Base-by-base conservation (phyloP, 768 basidiomycete genomes). In the Rhodotorula kratochvilovae region DNA sequence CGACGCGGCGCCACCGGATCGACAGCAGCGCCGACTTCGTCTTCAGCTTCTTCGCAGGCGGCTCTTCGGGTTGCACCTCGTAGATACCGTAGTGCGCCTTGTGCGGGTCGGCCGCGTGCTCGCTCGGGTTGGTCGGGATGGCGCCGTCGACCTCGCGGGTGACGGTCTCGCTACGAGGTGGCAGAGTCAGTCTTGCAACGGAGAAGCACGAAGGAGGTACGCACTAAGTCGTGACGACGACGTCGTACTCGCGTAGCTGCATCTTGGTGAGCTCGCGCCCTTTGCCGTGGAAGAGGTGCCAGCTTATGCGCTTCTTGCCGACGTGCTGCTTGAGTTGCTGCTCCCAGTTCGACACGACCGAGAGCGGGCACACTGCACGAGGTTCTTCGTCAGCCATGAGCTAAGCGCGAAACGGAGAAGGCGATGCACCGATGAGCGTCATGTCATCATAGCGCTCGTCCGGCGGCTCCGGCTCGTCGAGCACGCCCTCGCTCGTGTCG, bases 1-100 rank as follows among this genome's bases (percentile, higher is more conserved):
- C 86, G 53, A 94, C 79, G 67, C 93, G 84, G 87, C 92, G 92
- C 93, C 93, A 96, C 48, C 84, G 82, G 36, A 92, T 84, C 16
- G 83, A 83, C 70, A 90, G 90, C 33, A 96, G 81, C 0, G 82
- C 84, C 16, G 78, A 77, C 43, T 83, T 83, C 39, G 85, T 42
- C 36, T 54, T 55, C 36, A n/a, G 3, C 80, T 66, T 54, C 85
- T 88, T 78, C 85, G 89, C 82, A 86, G 89, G 78, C 84, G 86
- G 70, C 78, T 82, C 17, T 81, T 63, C n/a, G n/a, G n/a, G n/a
- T n/a, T n/a, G n/a, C n/a, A n/a, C 65, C 36, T 60, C 63, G 31
- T 50, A n/a, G n/a, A n/a, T n/a, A n/a, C n/a, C 61, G n/a, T 60
- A 23, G n/a, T n/a, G n/a, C n/a, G n/a, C n/a, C n/a, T n/a, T n/a